phyloP scores from a whole-genome alignment of 768 basidiomycete species.

The Suillus luteus region DNA sequence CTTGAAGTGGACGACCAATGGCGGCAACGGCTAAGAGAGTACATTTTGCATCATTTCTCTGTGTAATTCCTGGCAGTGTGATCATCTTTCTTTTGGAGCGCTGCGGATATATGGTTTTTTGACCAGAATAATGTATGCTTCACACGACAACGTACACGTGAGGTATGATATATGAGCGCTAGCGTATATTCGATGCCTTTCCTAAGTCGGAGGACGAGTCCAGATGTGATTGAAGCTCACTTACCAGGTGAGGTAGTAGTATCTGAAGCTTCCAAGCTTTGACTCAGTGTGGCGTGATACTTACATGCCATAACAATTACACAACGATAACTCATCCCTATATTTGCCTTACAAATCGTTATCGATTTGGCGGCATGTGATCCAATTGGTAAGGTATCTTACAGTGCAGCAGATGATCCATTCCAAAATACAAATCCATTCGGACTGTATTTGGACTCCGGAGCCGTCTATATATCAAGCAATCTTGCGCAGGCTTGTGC shows the following conservation, averaged over 20 bases:
- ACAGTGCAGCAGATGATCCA: conserved; percentile 5
- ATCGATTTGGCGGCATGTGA: conserved; percentile 2
- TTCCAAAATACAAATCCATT: neutral
- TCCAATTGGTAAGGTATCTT: neutral
- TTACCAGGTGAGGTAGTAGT: neutral
- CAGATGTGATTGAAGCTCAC: neutral
- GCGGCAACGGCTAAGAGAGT: conserved; percentile 57
- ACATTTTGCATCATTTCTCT: neutral
- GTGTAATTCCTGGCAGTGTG: conserved; percentile 11
- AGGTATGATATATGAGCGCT: neutral
- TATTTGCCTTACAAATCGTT: conserved; percentile 13
- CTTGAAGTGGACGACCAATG: conserved; percentile 84
- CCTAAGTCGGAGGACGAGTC: neutral
- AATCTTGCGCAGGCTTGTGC: conserved; percentile 7
- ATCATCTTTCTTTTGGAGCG: conserved; percentile 15
- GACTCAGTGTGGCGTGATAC: neutral
- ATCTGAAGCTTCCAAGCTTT: neutral
- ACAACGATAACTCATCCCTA: neutral
- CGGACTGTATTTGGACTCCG: conserved; percentile 12
- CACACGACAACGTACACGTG: neutral
- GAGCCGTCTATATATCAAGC: neutral
- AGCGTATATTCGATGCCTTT: neutral
- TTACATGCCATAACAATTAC: neutral
- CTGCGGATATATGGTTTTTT: neutral
- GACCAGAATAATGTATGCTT: neutral